These are phyloP conservation scores for Phytopythium mirpurense DNA, from an alignment of 352 stramenopile species.

Conservation along the genomic window DNA sequence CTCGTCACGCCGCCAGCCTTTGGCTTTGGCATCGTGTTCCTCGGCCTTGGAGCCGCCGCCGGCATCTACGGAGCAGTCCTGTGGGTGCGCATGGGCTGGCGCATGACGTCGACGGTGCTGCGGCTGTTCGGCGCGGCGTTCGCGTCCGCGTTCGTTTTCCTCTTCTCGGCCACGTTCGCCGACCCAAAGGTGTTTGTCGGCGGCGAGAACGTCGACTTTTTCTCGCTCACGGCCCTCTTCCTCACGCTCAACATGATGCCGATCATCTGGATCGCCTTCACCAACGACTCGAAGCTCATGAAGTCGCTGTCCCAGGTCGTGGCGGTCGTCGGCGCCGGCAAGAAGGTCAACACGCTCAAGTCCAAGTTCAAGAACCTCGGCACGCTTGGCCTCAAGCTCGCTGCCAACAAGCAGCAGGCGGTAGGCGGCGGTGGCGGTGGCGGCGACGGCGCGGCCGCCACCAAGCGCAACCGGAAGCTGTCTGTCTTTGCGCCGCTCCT, in stretches of 20 bases:
- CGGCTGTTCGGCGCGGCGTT: slow-evolving; percentile 47
- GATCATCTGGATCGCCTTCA: slow-evolving; percentile 89
- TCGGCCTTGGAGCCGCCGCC: slow-evolving; percentile 40
- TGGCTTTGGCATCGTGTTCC: slow-evolving; percentile 75
- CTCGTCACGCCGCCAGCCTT: slow-evolving; percentile 70
- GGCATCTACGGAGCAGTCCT: slow-evolving; percentile 42
- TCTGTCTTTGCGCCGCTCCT: slow-evolving; percentile 74
- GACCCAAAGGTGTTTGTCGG: slow-evolving; percentile 70
- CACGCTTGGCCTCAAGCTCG: slow-evolving; percentile 68
- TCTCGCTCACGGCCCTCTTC: slow-evolving; percentile 72
- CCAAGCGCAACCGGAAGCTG: slow-evolving; percentile 27
- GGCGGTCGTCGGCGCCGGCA: slow-evolving; percentile 62
- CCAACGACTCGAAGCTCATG: slow-evolving; percentile 81
- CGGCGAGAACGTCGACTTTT: slow-evolving; percentile 67
- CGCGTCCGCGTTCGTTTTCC: slow-evolving; percentile 63
- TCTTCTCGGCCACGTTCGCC: slow-evolving; percentile 77
- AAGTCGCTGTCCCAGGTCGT: slow-evolving; percentile 81
- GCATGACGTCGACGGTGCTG: slow-evolving; percentile 65
- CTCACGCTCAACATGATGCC: slow-evolving; percentile 87
- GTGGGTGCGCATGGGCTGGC: slow-evolving; percentile 75
- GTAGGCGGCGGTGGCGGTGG: background rate
- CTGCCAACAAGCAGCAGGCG: slow-evolving; percentile 37
- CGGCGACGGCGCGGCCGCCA: background rate
- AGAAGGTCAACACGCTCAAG: slow-evolving; percentile 77
- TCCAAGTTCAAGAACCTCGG: slow-evolving; percentile 82